Base-by-base conservation (phyloP, 225 moss, liverwort and hornwort species). In the Neckera pumila region DNA sequence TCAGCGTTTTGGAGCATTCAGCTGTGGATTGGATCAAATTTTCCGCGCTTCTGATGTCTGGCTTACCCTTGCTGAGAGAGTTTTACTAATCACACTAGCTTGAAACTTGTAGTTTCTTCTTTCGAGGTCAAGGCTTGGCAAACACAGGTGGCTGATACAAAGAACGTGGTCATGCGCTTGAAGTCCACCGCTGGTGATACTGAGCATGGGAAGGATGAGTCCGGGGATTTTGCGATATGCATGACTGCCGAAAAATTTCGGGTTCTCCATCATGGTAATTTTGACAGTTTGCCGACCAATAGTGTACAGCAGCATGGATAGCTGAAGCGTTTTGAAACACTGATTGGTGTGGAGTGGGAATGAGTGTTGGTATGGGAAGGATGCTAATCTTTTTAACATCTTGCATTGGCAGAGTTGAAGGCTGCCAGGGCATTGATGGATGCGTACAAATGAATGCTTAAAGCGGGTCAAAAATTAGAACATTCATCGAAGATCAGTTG, bases 241-340 rank as follows among this genome's bases (percentile, higher is more conserved):
- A 89, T 96, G 89, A 92, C 93, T 67, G 95, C 95, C 82, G 98
- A 97, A 49, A 98, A 98, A 80, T 96, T 98, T 80, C 92, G 95
- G 43, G 89, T 96, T 58, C 97, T 98, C 54, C 94, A 95, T 86
- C 95, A 93, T 84, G 98, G 98, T 98, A 75, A 86, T 22, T 36
- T 79, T 79, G 25, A 22, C 28, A 57, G 43, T 25, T 80, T 38
- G 14, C 64, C 9, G 27, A 81, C 47, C 75, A 72, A 19, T 14
- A 45, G 30, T 58, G 51, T 3, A 60, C 26, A 11, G 7, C 20
- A 45, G 18, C 38, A 60, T 22, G 51, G 19, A 31, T 45, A 73
- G 40, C 33, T 71, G 64, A 76, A 61, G 22, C 15, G 9, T 47
- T 36, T 84, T 60, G 49, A 77, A 57, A 34, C 28, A 30, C 14